These are phyloP conservation scores for Trypanosomatidae sp. DNA, from an alignment of 208 protist genomes.

Conservation along the genomic window DNA sequence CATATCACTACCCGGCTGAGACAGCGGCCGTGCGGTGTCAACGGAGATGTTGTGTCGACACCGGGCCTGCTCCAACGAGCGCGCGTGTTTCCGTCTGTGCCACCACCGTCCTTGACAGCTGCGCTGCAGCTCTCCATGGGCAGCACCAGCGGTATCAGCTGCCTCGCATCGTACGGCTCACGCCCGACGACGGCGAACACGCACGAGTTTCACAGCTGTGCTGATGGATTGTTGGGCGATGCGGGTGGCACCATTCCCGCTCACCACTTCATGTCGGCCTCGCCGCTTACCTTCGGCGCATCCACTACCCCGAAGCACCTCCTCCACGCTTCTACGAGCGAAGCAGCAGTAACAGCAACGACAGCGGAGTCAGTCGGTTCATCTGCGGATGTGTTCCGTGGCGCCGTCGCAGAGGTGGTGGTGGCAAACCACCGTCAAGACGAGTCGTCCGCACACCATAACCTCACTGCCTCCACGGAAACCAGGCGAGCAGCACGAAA, in stretches of 20 bases:
- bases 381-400: background rate
- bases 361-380: background rate
- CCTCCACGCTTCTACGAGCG: background rate
- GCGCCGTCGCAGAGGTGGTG: background rate
- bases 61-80: background rate
- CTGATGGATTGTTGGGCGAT: background rate
- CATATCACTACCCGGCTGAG: too few species aligned
- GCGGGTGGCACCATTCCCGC: background rate
- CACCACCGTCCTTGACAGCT: background rate
- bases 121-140: background rate
- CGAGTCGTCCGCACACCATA: background rate
- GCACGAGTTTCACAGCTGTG: too few species aligned
- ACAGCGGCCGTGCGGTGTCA: background rate
- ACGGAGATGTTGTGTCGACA: background rate
- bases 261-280: background rate
- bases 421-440: background rate
- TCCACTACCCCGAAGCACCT: background rate
- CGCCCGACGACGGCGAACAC: background rate
- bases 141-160: background rate
- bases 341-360: background rate
- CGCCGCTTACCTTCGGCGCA: background rate
- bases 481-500: too few species aligned
- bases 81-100: background rate
- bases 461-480: background rate
- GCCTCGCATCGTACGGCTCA: background rate